phyloP scores from a whole-genome alignment of 371 early-diverging fungal species.

The Chytridium lagenaria region DNA sequence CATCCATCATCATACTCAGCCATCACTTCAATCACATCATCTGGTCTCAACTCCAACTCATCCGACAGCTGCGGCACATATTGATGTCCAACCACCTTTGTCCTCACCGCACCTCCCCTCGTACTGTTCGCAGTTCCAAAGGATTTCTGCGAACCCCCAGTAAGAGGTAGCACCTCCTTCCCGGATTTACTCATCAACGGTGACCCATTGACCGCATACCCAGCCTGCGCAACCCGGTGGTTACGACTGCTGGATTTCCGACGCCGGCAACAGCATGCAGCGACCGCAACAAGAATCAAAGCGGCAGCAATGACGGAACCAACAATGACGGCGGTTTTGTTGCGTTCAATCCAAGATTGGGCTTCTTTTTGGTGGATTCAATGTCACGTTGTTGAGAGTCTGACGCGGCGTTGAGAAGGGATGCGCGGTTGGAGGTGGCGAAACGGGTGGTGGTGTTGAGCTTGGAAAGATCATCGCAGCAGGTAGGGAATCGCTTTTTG shows the following conservation, averaged over 20 bases:
- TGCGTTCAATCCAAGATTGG: conserved; percentile 8
- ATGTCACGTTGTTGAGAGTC: conserved; percentile 3
- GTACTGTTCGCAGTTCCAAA: neutral
- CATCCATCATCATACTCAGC: conserved; percentile 48
- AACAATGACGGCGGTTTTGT: conserved; percentile 33
- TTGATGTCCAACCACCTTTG: conserved; percentile 31
- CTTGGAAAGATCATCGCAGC: conserved; percentile 28
- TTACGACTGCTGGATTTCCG: conserved; percentile 1
- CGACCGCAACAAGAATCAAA: conserved; percentile 17
- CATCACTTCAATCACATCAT: conserved; percentile 42
- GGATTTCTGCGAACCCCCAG: conserved; percentile 2
- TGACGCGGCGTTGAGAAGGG: neutral
- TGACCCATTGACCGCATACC: neutral
- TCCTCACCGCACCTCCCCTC: neutral
- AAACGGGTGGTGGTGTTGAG: neutral
- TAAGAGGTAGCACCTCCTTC: conserved; percentile 7
- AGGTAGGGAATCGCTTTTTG: conserved; percentile 23
- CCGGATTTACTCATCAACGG: neutral
- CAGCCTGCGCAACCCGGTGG: conserved; percentile 8
- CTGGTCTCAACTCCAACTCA: conserved; percentile 41
- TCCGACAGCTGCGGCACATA: conserved; percentile 41
- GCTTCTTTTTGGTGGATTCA: neutral
- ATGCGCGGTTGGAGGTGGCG: too few species aligned
- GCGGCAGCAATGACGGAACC: conserved; percentile 18
- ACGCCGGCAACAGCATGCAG: conserved; percentile 17